These are phyloP conservation scores for Cinnamomum chago DNA, from an alignment of 164 flowering plant genomes.

Conservation along the genomic window DNA sequence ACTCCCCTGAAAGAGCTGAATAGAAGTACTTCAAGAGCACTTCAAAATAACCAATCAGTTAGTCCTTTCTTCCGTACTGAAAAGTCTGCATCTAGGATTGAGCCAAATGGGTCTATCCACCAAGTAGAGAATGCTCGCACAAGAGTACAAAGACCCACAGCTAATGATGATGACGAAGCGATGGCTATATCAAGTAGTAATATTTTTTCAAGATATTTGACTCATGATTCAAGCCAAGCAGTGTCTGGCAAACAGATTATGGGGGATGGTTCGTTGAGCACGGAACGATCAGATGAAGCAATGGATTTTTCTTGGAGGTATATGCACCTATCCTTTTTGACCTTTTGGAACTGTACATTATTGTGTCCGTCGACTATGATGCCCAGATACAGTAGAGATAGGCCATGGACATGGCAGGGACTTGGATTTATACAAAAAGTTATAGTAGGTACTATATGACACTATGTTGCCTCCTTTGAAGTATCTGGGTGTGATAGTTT, in stretches of 20 bases:
- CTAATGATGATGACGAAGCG: conserved; percentile 16
- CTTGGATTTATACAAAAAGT: background rate
- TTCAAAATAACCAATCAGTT: conserved; percentile 18
- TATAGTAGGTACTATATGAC: background rate
- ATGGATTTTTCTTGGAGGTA: conserved; percentile 72
- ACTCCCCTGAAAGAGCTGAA: conserved; percentile 31
- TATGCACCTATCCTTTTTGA: conserved; percentile 1
- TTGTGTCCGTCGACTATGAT: background rate
- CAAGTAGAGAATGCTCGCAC: conserved; percentile 25
- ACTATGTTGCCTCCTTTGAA: background rate
- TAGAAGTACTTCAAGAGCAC: conserved; percentile 26
- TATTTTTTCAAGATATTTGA: conserved; percentile 19
- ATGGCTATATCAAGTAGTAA: conserved; percentile 23
- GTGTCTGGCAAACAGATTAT: conserved; percentile 30
- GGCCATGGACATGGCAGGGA: background rate
- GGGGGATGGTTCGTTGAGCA: conserved; percentile 25
- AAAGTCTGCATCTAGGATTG: conserved; percentile 21
- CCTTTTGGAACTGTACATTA: background rate
- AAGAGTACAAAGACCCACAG: conserved; percentile 5
- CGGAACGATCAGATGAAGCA: conserved; percentile 29
- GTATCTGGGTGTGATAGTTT: background rate
- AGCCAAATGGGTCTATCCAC: conserved; percentile 27
- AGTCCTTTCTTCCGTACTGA: conserved; percentile 10
- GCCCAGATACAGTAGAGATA: background rate
- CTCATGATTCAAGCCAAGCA: conserved; percentile 17